phyloP scores from a whole-genome alignment of 2,329 filamentous ascomycete species.

The Aspergillus puulaauensis region DNA sequence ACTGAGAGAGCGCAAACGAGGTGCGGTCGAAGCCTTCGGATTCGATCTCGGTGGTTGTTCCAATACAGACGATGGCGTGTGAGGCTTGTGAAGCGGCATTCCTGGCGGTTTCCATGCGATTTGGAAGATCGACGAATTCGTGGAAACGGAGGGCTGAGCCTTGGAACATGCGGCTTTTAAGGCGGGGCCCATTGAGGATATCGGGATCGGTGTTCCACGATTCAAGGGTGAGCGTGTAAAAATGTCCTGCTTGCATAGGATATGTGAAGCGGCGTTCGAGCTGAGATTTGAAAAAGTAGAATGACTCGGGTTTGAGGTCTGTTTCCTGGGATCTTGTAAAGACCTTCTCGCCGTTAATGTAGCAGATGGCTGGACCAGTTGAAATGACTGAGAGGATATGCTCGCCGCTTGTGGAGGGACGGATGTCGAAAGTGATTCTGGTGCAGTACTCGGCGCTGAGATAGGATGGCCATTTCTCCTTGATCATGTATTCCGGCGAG shows the following conservation, averaged over 20 bases:
- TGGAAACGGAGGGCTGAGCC: constrained; percentile 4
- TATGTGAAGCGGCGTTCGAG: constrained; percentile 2
- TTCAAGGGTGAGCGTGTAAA: neutral
- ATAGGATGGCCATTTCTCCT: constrained; percentile 4
- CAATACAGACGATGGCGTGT: constrained; percentile 1
- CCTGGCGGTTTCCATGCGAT: neutral
- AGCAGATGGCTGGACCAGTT: constrained; percentile 1
- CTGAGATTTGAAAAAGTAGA: constrained; percentile 7
- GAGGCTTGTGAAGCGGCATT: neutral
- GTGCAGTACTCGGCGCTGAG: constrained; percentile 3
- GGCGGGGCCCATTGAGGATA: neutral
- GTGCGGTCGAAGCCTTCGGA: constrained; percentile 1
- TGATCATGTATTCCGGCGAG: constrained; percentile 5
- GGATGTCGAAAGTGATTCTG: neutral
- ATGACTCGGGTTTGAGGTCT: constrained; percentile 1
- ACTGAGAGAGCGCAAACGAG: neutral
- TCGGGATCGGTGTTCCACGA: constrained; percentile 2
- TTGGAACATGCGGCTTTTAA: constrained; percentile 1
- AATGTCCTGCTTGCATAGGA: neutral
- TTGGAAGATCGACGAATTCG: neutral
- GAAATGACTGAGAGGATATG: constrained; percentile 7
- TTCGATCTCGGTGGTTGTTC: constrained; percentile 7
- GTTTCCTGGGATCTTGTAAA: constrained; percentile 1
- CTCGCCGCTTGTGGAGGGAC: neutral
- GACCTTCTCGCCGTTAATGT: constrained; percentile 3